Percentiles rank a stretch among this genome's conserved stretches.
These are phyloP conservation scores for Erodium maritimum DNA, from an alignment of 345 rosid species.

Conservation along the genomic window DNA sequence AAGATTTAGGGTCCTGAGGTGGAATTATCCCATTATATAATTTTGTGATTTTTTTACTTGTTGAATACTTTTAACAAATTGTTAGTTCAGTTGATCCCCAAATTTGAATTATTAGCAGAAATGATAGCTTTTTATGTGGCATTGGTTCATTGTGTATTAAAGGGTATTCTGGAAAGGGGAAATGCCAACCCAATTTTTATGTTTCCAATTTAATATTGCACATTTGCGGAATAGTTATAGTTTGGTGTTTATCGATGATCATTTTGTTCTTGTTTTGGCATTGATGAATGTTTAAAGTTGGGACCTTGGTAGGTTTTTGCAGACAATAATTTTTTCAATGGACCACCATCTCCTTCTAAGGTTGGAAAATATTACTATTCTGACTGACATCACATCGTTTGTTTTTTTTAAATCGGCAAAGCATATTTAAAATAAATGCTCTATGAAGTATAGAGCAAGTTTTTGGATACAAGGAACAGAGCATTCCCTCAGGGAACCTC, in stretches of 20 bases:
- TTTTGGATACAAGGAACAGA: too few species aligned
- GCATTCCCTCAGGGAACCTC: too few species aligned
- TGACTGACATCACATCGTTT: background rate
- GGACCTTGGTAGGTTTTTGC: constrained; percentile 85
- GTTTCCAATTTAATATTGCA: background rate
- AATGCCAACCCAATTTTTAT: background rate
- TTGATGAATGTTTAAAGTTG: constrained; percentile 29
- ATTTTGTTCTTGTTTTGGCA: too few species aligned
- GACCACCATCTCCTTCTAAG: constrained; percentile 78
- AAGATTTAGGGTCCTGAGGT: too few species aligned
- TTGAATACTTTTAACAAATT: too few species aligned
- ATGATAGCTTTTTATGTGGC: background rate
- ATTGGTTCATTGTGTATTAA: background rate
- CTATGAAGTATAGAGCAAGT: too few species aligned
- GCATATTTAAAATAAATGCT: too few species aligned
- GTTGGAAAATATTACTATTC: constrained; percentile 17
- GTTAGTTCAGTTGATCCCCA: too few species aligned
- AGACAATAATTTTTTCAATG: constrained; percentile 71
- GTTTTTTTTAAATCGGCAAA: too few species aligned
- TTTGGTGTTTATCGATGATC: background rate
- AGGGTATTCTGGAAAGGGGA: background rate
- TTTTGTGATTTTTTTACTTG: too few species aligned
- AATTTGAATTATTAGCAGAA: background rate
- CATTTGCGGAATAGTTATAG: background rate
- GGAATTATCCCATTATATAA: too few species aligned